Conservation (phyloP, 495 filamentous ascomycete genomes). For the Penicillium lagena region DNA sequence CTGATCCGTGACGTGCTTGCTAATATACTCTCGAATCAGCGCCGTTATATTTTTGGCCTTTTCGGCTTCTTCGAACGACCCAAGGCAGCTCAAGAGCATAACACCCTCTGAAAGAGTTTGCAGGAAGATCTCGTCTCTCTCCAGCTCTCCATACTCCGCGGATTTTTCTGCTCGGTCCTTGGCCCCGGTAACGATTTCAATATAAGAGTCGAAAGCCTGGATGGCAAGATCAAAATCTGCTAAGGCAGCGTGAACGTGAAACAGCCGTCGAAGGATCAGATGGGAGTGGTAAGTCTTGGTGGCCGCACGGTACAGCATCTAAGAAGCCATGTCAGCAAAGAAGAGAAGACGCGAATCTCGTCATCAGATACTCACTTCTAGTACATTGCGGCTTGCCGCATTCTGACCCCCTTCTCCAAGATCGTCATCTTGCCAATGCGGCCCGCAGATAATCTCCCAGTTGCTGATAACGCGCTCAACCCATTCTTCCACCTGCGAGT, state of each 20-base stretch:
- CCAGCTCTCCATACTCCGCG: constrained; percentile 69
- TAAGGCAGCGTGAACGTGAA: constrained; percentile 75
- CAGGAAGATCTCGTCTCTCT: constrained; percentile 68
- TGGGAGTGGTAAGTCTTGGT: constrained; percentile 94
- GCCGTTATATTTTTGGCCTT: constrained; percentile 63
- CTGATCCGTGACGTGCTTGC: constrained; percentile 32
- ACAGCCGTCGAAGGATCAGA: constrained; percentile 75
- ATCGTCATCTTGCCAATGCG: constrained; percentile 67
- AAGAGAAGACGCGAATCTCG: neutral
- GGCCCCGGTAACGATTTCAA: constrained; percentile 74
- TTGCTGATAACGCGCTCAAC: constrained; percentile 73
- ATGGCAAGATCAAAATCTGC: constrained; percentile 86
- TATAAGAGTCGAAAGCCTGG: constrained; percentile 81
- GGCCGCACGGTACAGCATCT: constrained; percentile 81
- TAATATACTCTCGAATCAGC: constrained; percentile 60
- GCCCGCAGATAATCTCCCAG: constrained; percentile 73
- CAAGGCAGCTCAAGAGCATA: constrained; percentile 73
- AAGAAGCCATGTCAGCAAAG: neutral
- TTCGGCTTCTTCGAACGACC: constrained; percentile 64
- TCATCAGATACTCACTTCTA: constrained; percentile 49
- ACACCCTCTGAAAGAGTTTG: constrained; percentile 73
- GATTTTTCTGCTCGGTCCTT: constrained; percentile 75
- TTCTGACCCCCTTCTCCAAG: constrained; percentile 73
- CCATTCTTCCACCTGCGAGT: constrained; percentile 74
- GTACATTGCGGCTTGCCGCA: constrained; percentile 59